phyloP scores from a whole-genome alignment of 2,329 filamentous ascomycete genomes.

The Fusarium transvaalense region DNA sequence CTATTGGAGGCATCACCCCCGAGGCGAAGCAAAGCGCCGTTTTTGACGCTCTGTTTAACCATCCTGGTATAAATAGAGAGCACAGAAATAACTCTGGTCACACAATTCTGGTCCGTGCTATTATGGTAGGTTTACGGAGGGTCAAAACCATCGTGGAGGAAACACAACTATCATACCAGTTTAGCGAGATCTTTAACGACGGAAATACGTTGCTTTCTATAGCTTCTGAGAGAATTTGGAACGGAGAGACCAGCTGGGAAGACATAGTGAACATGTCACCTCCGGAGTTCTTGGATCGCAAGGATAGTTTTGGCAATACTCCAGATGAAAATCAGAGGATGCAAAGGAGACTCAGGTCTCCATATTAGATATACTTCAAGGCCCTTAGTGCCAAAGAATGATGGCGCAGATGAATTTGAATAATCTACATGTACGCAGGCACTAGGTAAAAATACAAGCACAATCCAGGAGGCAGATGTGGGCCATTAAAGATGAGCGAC shows the following conservation, averaged over 20 bases:
- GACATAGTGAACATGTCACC: not conserved
- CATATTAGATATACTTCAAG: too few species aligned
- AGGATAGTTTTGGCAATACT: too few species aligned
- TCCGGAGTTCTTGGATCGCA: not conserved
- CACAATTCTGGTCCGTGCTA: fast-evolving
- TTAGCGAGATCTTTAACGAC: fast-evolving
- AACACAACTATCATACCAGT: not conserved
- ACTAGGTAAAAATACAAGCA: too few species aligned
- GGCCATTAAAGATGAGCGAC: too few species aligned
- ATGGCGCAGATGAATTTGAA: too few species aligned
- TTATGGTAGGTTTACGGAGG: fast-evolving
- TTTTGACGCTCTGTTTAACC: not conserved
- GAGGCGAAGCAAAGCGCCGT: too few species aligned
- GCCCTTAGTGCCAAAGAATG: too few species aligned
- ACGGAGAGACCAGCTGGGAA: not conserved
- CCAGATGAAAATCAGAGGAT: too few species aligned
- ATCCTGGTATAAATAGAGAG: fast-evolving
- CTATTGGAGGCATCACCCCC: too few species aligned
- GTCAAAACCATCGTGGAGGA: not conserved
- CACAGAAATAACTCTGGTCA: not conserved
- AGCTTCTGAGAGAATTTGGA: fast-evolving
- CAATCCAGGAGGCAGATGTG: too few species aligned
- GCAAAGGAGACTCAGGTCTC: too few species aligned
- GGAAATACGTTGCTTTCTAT: not conserved
- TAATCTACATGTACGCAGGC: too few species aligned